Evolutionary conservation across 768 basidiomycete genomes (phyloP).

Genomic region (Chalciporus chontae): DNA sequence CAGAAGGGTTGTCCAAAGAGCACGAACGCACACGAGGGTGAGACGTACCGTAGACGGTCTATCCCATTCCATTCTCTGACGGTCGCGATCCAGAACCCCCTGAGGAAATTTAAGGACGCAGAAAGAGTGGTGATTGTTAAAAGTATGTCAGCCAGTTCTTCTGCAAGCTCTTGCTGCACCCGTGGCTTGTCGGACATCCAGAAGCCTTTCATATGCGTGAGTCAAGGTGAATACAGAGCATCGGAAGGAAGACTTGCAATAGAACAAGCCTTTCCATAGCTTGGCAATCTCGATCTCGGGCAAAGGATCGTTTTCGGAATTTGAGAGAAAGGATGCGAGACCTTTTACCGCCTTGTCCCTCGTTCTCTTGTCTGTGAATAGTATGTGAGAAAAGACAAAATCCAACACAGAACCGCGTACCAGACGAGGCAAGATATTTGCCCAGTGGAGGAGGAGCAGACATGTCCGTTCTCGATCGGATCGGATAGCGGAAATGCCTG

Average conservation of each 20-base stretch:
- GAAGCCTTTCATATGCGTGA: slow-evolving; percentile 58
- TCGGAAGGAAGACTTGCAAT: slow-evolving; percentile 54
- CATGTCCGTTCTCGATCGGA: slow-evolving; percentile 29
- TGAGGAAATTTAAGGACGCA: slow-evolving; percentile 70
- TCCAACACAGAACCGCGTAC: slow-evolving; percentile 38
- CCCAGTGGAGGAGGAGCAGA: slow-evolving; percentile 60
- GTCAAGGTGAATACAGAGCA: neutral
- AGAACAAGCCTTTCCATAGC: slow-evolving; percentile 97
- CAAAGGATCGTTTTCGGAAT: slow-evolving; percentile 52
- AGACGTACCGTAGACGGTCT: slow-evolving; percentile 76
- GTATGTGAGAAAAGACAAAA: neutral
- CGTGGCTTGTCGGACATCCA: slow-evolving; percentile 99
- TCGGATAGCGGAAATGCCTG: slow-evolving; percentile 15
- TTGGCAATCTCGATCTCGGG: slow-evolving; percentile 80
- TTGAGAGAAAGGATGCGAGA: slow-evolving; percentile 75
- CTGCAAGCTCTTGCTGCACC: slow-evolving; percentile 88
- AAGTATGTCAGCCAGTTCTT: slow-evolving; percentile 78
- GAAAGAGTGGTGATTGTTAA: slow-evolving; percentile 58
- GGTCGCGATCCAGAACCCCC: slow-evolving; percentile 87
- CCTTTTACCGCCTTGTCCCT: slow-evolving; percentile 88
- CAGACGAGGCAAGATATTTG: slow-evolving; percentile 90
- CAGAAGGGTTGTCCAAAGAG: slow-evolving; percentile 1
- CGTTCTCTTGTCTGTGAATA: slow-evolving; percentile 72
- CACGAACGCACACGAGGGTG: neutral
- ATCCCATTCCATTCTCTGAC: slow-evolving; percentile 94